Evolutionary conservation across 768 basidiomycete genomes (phyloP), one percentile per base, ranked within the genome.

Genomic region (Leccinum disarticulatum): DNA sequence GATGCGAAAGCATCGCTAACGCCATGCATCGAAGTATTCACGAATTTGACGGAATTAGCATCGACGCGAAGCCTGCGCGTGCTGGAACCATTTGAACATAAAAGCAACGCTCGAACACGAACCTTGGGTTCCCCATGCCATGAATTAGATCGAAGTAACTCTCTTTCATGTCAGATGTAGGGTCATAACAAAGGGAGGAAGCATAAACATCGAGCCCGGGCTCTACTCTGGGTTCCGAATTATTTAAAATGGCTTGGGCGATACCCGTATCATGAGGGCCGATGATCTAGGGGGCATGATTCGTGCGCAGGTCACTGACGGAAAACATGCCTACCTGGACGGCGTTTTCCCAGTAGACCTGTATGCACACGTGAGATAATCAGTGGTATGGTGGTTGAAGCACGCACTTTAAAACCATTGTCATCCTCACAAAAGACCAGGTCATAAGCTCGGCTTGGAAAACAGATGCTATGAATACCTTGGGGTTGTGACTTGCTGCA

Each of bases 331-430:
- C 38, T 59, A 91, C 91, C 77, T 93, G 91, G 0, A 93, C 88
- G 0, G 83, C 90, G 66, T 93, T 93, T 71, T 91, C 89, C 91
- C 91, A 93, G 65, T 93, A 93, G 19, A 93, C 91, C 90, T 92
- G 49, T 11, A 33, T 22, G 25, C 56, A 52, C 50, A 55, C 41
- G 28, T 52, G 57, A 54, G n/a, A 1, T 17, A 55, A 31, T 14
- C 28, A 43, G 11, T n/a, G 47, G 15, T 1, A 56, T 31, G 13
- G 9, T 30, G 31, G 17, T 43, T 13, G 28, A 30, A 43, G 25
- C 19, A 55, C 67, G 59, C 51, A 86, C 91, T 76, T 95, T 95
- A 76, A 89, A 94, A 3, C 93, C 93, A 69, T 95, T 95, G 68
- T 95, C 93, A 69, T 89, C 74, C 89, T 92, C 52, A 25, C 38